Evolutionary conservation across 352 stramenopile genomes (phyloP), one percentile per base, ranked within the genome.

Genomic region (Phytophthora fragariae): DNA sequence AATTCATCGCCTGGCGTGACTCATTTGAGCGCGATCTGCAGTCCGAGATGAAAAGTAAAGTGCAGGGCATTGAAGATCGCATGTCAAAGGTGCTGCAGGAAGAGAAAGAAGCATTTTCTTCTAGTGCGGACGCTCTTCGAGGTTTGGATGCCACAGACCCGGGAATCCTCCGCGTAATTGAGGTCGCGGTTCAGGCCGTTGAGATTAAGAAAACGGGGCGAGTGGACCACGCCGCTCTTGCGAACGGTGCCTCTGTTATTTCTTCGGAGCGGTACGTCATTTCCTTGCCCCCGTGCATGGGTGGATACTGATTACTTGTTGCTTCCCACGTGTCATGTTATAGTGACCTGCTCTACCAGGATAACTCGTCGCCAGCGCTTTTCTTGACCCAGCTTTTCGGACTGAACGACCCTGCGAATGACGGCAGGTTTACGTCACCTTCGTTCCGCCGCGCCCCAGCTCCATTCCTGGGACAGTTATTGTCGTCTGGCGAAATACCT

Each of bases 151-250:
- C 74, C 17, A 86, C 84, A 1, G 80, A 92, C 31, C 86, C 86
- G 41, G 75, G 75, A 6, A 82, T 82, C 19, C 64, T 82, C 37
- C 63, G 72, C 12, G 75, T 80, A 12, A 82, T 82, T 57, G 75
- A 82, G 57, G 68, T 82, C 6, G 86, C 83, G 14, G 74, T 92
- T 21, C 72, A 88, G n/a, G 76, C 73, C 21, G 75, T 92, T 57
- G 86, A 92, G 33, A 82, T 84, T 19, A 86, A 89, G 62, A 89
- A 84, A 65, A 73, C 74, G 3, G 85, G 83, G 0, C 82, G 82
- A 17, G 81, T 90, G 17, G 88, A 94, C 63, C 79, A 90, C 65
- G 88, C 88, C 33, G 81, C 85, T 15, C 75, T 94, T 39, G 83
- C 81, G 2, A 94, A 94, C 57, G 88, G 88, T 17, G 88, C 85